phyloP scores from a whole-genome alignment of 2,329 filamentous ascomycete species.

The Fusarium subtropicale region DNA sequence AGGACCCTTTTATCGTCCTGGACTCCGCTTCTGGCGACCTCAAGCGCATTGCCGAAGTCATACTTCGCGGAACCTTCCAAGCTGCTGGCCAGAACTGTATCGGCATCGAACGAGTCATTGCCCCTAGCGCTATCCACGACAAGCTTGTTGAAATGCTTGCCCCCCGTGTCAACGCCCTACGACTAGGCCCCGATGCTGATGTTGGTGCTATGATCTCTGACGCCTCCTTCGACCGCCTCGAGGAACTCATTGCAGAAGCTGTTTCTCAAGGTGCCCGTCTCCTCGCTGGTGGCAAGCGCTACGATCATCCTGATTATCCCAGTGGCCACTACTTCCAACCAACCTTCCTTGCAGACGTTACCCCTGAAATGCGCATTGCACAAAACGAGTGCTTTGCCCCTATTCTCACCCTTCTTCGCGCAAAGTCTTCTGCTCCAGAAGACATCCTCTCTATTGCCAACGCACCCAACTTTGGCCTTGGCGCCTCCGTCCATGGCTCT shows the following conservation, averaged over 20 bases:
- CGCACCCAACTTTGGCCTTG: slow-evolving; percentile 84
- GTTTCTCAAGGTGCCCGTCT: slow-evolving; percentile 83
- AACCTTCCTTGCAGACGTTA: slow-evolving; percentile 92
- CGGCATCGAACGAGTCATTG: slow-evolving; percentile 93
- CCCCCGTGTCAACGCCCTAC: slow-evolving; percentile 78
- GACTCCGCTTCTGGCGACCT: slow-evolving; percentile 78
- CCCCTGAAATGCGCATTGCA: slow-evolving; percentile 84
- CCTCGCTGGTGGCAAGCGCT: slow-evolving; percentile 80
- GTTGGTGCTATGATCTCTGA: slow-evolving; percentile 92
- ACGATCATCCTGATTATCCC: slow-evolving; percentile 77
- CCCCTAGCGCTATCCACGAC: slow-evolving; percentile 80
- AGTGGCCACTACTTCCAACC: slow-evolving; percentile 92
- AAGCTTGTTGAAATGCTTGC: slow-evolving; percentile 76
- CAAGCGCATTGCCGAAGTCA: slow-evolving; percentile 78
- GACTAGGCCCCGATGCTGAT: slow-evolving; percentile 82
- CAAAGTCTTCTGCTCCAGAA: slow-evolving; percentile 66
- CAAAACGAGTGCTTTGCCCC: slow-evolving; percentile 94
- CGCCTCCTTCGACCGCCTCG: slow-evolving; percentile 78
- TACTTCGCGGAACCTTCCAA: slow-evolving; percentile 94
- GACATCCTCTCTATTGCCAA: slow-evolving; percentile 85
- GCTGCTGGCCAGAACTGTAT: slow-evolving; percentile 98
- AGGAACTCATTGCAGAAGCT: slow-evolving; percentile 80
- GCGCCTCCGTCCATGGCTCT: slow-evolving; percentile 86
- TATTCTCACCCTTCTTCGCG: slow-evolving; percentile 86
- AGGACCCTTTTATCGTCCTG: slow-evolving; percentile 90